These are phyloP conservation scores for Trichoderma citrinoviride DNA, from an alignment of 2,329 filamentous ascomycete genomes.

Conservation along the genomic window DNA sequence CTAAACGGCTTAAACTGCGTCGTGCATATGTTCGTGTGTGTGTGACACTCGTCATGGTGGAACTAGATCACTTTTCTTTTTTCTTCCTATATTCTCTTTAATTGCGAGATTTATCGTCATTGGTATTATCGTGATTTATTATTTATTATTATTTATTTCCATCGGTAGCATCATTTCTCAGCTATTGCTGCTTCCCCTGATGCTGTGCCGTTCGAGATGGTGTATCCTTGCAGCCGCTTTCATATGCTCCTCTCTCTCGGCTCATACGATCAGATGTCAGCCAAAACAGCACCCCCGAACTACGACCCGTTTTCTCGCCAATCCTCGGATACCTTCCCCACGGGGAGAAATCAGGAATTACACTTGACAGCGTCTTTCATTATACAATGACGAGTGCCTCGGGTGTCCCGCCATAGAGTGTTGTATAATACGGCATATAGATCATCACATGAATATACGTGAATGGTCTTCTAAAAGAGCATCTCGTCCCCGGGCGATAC, in stretches of 20 bases:
- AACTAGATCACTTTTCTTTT: background rate
- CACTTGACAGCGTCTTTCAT: background rate
- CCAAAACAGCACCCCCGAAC: background rate
- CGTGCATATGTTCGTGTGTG: too few relatives aligned
- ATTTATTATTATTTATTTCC: background rate
- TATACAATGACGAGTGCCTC: background rate
- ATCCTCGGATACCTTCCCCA: background rate
- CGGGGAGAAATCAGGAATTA: background rate
- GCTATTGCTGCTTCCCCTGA: background rate
- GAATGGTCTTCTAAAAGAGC: background rate
- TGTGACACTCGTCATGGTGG: background rate
- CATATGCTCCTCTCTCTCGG: background rate
- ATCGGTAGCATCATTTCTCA: background rate
- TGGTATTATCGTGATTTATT: background rate
- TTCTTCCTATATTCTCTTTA: background rate
- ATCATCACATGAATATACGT: background rate
- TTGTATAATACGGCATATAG: background rate
- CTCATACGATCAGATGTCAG: constrained; percentile 1
- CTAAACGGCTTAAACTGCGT: too few relatives aligned
- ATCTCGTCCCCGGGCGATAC: background rate
- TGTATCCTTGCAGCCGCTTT: constrained; percentile 14
- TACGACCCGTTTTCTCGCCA: background rate
- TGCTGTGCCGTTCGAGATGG: constrained; percentile 11
- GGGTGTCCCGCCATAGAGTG: background rate
- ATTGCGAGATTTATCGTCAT: too few relatives aligned